These are phyloP conservation scores for Trichoderma sp. DNA, from an alignment of 2,329 filamentous ascomycete genomes.

Conservation along the genomic window DNA sequence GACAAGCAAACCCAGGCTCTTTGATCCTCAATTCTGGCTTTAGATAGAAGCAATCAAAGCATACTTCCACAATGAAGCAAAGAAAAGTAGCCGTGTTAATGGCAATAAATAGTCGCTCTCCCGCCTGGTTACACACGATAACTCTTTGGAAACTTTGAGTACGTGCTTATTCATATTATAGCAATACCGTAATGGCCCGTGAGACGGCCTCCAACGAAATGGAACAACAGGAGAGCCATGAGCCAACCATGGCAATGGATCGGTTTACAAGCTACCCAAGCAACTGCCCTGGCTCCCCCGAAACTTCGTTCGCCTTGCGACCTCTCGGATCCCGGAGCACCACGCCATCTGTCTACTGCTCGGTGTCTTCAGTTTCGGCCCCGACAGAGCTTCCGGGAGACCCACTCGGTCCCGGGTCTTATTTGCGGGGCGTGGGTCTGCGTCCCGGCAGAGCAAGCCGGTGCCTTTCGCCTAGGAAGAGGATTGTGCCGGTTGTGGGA, in stretches of 20 bases:
- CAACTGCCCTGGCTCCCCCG: neutral
- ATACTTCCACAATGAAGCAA: neutral
- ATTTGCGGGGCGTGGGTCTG: neutral
- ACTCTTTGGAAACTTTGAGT: neutral
- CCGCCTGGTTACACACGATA: neutral
- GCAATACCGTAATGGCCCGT: too few species aligned
- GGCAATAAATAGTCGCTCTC: neutral
- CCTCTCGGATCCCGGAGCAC: neutral
- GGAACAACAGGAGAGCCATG: neutral
- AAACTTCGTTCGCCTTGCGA: neutral
- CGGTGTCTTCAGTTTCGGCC: neutral
- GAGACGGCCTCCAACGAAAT: neutral
- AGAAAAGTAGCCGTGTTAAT: neutral
- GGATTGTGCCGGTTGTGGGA: neutral
- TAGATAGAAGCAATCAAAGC: conserved; percentile 13
- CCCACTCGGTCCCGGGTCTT: neutral
- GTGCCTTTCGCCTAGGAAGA: neutral
- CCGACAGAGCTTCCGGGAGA: neutral
- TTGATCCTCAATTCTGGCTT: conserved; percentile 8
- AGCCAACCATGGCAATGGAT: neutral
- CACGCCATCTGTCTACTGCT: neutral
- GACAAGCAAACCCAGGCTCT: neutral
- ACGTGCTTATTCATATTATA: neutral
- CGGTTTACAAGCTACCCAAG: neutral
- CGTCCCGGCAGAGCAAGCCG: neutral